Base-by-base conservation (phyloP, 768 basidiomycete species). In the Cystofilobasidium macerans region DNA sequence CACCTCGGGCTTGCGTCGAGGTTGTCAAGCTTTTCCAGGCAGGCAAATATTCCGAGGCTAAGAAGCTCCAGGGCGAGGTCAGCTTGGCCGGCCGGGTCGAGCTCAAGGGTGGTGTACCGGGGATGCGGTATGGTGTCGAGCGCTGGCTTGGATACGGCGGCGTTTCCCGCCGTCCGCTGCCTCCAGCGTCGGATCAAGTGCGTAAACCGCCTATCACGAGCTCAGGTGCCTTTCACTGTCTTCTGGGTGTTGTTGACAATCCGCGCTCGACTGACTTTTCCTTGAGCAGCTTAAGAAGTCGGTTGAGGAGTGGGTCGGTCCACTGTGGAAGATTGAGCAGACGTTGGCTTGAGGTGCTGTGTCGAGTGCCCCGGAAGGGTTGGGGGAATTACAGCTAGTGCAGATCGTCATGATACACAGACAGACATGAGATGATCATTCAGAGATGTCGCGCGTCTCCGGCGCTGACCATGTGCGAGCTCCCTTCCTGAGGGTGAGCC, bases 21-120 rank as follows among this genome's bases (percentile, higher is more conserved):
- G 61, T 62, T 14, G 61, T 62, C 20, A 48, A 62, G 61, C 61
- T 62, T 30, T 62, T 62, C 61, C 32, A 36, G 28, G 43, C 45
- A 28, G 61, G 61, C 24, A 62, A 62, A 42, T 33, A n/a, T 22
- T 42, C n/a, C 20, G 61, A 62, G 32, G 61, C 61, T 12, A 36
- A 33, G 32, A 53, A 48, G 32, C 26, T 42, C n/a, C 61, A 62
- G 33, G 48, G 48, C 12, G 61, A 24, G 28, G 36, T 62, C 30
- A 62, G 45, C 35, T 22, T 53, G 26, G 61, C 61, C 18, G 61
- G 61, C 9, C n/a, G 45, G 32, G 42, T 62, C 24, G 61, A 62
- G 47, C 35, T 62, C 30, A 47, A 62, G 48, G 61, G 61, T 9
- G 61, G 61, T 16, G 43, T 62, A 20, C 61, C 61, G 32, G 61